Base-by-base conservation (phyloP, 495 filamentous ascomycete species). In the Penicillium cosmopolitanum region DNA sequence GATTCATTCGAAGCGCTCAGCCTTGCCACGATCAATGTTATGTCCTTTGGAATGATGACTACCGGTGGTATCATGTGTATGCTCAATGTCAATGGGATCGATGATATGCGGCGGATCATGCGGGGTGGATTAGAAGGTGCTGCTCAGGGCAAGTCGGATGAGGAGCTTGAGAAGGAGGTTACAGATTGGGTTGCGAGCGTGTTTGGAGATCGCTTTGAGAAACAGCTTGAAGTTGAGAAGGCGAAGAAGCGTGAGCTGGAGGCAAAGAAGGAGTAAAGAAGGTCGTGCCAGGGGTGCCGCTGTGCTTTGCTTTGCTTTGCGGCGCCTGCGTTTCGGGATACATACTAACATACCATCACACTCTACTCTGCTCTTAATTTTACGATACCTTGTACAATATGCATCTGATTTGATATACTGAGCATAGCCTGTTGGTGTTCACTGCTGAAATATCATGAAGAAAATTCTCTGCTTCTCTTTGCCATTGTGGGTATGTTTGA, bases 21-120 rank as follows among this genome's bases (percentile, higher is more conserved):
- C 51, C 71, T 96, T n/a, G 92, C 93, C 0, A 95, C 92, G 0
- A 76, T 96, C 56, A 94, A 95, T 63, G 87, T 91, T 4, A 23
- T 87, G 23, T 87, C 85, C 56, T 82, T 91, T 42, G 81, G 77
- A 11, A 86, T 95, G 72, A 85, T 91, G 83, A 66, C 73, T 13
- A 77, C 76, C 8, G 93, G 93, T 5, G 91, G 85, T 0, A 60
- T 83, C 31, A 66, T 88, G 28, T 95, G 84, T 80, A 85, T 83
- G 0, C 80, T 93, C 44, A 86, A 95, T 71, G 81, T 96, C 43
- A 86, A 87, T 55, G 78, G 74, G 10, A 23, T 94, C 46, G 87
- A 89, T 35, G 91, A 96, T 68, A 70, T 92, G 73, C 79, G 84
- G 73, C 60, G 55, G 42, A 79, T 73, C 69, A 73, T 89, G 61